phyloP scores from a whole-genome alignment of 2,329 filamentous ascomycete species.

The Cladosporium velox region DNA sequence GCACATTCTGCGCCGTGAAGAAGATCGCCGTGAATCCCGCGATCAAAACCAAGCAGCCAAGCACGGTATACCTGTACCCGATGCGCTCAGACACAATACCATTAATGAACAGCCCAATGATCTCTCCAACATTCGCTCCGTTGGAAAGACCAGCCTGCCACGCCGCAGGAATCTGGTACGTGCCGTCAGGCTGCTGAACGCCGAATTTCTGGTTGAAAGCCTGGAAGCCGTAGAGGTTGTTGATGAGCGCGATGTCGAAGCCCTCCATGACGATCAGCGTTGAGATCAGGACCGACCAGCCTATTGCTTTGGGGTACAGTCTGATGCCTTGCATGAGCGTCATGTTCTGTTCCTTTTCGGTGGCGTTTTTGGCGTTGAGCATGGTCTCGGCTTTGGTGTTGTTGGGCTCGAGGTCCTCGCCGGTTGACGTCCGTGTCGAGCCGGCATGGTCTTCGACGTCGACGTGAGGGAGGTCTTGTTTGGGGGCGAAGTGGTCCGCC shows the following conservation, averaged over 20 bases:
- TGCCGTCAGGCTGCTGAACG: constrained; percentile 41
- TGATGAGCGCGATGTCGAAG: constrained; percentile 78
- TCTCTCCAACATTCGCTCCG: constrained; percentile 49
- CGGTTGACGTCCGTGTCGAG: constrained; percentile 30
- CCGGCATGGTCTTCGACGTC: constrained; percentile 28
- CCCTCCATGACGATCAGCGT: constrained; percentile 91
- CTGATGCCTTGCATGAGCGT: constrained; percentile 71
- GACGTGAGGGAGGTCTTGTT: constrained; percentile 20
- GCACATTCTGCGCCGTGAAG: constrained; percentile 51
- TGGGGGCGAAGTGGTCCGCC: constrained; percentile 8
- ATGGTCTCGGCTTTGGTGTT: constrained; percentile 35
- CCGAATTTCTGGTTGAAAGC: constrained; percentile 52
- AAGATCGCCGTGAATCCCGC: constrained; percentile 51
- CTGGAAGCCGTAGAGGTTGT: constrained; percentile 68
- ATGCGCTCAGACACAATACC: constrained; percentile 50
- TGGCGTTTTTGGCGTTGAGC: constrained; percentile 47
- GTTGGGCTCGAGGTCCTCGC: constrained; percentile 36
- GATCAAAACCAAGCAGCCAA: constrained; percentile 46
- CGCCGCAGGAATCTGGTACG: constrained; percentile 46
- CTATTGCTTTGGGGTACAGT: constrained; percentile 83
- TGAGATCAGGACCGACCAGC: constrained; percentile 83
- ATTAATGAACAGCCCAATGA: constrained; percentile 49
- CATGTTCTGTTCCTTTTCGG: constrained; percentile 54
- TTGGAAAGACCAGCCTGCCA: constrained; percentile 53
- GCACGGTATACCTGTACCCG: constrained; percentile 49